Evolutionary conservation across 2,329 filamentous ascomycete species (phyloP).

Genomic region (Colletotrichum sp.): DNA sequence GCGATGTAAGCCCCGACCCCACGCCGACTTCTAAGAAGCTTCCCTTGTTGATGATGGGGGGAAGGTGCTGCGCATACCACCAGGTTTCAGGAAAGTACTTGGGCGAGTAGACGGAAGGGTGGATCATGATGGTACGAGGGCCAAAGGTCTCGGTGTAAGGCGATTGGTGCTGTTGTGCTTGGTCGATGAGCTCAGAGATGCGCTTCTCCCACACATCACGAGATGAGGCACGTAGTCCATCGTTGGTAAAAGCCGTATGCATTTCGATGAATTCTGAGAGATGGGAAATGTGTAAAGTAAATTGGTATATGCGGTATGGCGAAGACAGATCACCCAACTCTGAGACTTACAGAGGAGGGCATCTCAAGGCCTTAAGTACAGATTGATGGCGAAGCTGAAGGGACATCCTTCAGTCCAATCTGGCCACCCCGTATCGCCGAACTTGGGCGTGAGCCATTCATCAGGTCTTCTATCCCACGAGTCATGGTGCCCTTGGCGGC

Average conservation of each 20-base stretch:
- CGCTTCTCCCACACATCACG: background rate
- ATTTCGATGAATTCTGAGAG: background rate
- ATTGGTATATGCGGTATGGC: background rate
- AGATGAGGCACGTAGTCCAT: background rate
- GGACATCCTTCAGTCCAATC: background rate
- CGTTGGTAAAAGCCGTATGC: background rate
- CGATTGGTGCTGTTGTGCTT: background rate
- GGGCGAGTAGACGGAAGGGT: background rate
- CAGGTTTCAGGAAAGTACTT: background rate
- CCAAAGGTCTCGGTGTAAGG: background rate
- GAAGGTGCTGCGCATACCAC: background rate
- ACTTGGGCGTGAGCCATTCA: background rate
- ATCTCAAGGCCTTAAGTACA: background rate
- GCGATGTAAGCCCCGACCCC: background rate
- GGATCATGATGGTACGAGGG: background rate
- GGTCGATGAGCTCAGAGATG: background rate
- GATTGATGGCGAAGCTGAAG: background rate
- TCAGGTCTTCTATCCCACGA: background rate
- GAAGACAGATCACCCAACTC: background rate
- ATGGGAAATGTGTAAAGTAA: fast-evolving
- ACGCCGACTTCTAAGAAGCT: background rate
- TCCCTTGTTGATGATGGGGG: background rate
- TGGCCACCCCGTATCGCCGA: background rate
- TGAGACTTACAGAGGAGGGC: background rate
- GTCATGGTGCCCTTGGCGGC: background rate